A percentile compares a stretch with the other conserved stretches of the same genome.
Conservation (phyloP, 495 filamentous ascomycete species). For the Lindgomyces ingoldianus region DNA sequence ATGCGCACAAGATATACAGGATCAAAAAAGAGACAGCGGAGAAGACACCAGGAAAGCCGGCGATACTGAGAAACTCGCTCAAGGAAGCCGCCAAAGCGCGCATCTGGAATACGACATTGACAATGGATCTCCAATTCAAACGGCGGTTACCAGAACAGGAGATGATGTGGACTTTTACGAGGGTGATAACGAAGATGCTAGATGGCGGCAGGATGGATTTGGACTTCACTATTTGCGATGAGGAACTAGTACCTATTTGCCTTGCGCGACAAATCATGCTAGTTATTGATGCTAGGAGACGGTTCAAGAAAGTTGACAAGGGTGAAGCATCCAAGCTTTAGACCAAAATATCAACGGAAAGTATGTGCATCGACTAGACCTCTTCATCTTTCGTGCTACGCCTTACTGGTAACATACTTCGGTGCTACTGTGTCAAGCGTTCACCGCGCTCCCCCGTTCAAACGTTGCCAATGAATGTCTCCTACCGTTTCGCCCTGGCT, state of each 20-base stretch:
- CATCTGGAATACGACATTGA: not conserved
- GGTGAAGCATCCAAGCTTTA: not conserved
- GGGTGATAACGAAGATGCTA: not conserved
- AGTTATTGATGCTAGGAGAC: not conserved
- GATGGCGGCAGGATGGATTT: slow-evolving; percentile 6
- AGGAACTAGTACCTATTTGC: not conserved
- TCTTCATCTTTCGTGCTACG: not conserved
- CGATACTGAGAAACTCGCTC: not conserved
- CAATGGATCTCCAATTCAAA: slow-evolving; percentile 7
- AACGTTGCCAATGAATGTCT: too few species aligned
- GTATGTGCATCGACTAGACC: not conserved
- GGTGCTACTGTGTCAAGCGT: too few species aligned
- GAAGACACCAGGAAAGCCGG: not conserved
- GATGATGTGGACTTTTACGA: not conserved
- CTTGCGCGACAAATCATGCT: slow-evolving; percentile 2
- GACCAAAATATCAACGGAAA: not conserved
- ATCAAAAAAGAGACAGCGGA: not conserved
- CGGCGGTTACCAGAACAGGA: not conserved
- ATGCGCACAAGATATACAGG: not conserved
- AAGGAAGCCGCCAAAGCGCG: not conserved
- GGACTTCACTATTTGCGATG: not conserved
- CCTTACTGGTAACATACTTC: too few species aligned
- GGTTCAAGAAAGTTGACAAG: not conserved
- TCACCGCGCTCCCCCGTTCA: too few species aligned
- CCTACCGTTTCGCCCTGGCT: too few species aligned